Base-by-base conservation (phyloP, 2,329 filamentous ascomycete genomes). In the Aspergillus ustus region DNA sequence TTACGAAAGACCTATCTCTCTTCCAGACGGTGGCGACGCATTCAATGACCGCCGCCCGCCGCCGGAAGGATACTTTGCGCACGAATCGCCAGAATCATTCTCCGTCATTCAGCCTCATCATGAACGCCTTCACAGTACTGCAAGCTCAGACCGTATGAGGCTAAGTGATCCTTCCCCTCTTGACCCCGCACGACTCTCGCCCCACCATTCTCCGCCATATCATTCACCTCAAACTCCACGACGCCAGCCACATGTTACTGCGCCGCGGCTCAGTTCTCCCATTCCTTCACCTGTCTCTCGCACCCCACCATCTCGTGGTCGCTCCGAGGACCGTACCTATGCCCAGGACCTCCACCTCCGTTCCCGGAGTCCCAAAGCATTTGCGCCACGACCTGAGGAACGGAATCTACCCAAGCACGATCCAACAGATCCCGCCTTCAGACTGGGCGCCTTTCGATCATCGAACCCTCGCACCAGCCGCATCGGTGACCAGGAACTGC, bases 401-500 rank as follows among this genome's bases (percentile, higher is more conserved):
- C 59, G 69, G 17, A 19, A 64, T 4, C 67, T 66, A 34, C 64
- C 68, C 9, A 68, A 61, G 37, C 63, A 62, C 29, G 68, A 72
- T 48, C 52, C 60, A 45, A 65, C 68, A 5, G 69, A 69, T 56
- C 71, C 68, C 6, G 72, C 69, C 25, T 64, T 68, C 60, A 64
- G 63, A 7, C 62, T 77, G 0, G 76, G 76, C 4, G 76, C 70
- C n/a, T 78, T 78, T 62, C 65, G 64, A 25, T 63, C 68, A 29
- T 66, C 68, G 22, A 72, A 73, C 40, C 72, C 71, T 1, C 69
- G 73, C 34, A 69, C 73, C n/a, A 67, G 70, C 11, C 70, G 74
- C 15, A 60, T 70, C 43, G 74, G 72, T 13, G 74, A 76, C 60
- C 76, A 78, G 62, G 74, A 77, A 60, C 66, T 68, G 8, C 76